These are phyloP conservation scores for Alternaria infectoria DNA, from an alignment of 2,329 filamentous ascomycete species.

Conservation along the genomic window DNA sequence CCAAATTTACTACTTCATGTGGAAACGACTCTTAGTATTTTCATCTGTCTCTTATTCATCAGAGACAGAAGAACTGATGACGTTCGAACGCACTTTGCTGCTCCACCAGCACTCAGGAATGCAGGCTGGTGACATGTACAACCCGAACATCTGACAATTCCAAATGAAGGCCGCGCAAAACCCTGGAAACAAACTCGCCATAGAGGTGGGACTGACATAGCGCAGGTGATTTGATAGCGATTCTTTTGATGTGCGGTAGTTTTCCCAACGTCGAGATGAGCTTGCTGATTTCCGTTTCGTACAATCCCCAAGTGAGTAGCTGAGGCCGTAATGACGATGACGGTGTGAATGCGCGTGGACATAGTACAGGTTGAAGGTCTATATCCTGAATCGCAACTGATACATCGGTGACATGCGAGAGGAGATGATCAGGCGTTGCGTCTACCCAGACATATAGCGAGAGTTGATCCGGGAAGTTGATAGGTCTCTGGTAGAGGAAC, in stretches of 20 bases:
- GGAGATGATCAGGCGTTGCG: background rate
- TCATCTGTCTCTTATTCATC: background rate
- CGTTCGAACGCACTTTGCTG: background rate
- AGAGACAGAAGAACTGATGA: background rate
- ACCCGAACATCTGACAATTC: background rate
- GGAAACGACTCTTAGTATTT: too few species aligned
- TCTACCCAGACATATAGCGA: background rate
- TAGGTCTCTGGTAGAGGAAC: slow-evolving; percentile 38
- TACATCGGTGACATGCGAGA: background rate
- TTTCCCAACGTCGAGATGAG: background rate
- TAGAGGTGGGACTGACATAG: background rate
- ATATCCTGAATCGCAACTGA: background rate
- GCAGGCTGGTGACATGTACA: background rate
- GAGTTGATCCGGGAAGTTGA: slow-evolving; percentile 27
- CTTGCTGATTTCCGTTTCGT: background rate
- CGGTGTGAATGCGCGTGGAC: background rate
- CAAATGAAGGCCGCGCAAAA: background rate
- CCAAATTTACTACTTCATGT: too few species aligned
- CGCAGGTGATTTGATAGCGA: background rate
- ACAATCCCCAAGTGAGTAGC: background rate
- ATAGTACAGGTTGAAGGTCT: background rate
- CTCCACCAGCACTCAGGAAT: background rate
- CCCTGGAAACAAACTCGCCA: background rate
- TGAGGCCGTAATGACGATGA: background rate
- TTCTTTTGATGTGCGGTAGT: background rate